phyloP scores from a whole-genome alignment of 495 filamentous ascomycete genomes.

The Neurospora sp. region DNA sequence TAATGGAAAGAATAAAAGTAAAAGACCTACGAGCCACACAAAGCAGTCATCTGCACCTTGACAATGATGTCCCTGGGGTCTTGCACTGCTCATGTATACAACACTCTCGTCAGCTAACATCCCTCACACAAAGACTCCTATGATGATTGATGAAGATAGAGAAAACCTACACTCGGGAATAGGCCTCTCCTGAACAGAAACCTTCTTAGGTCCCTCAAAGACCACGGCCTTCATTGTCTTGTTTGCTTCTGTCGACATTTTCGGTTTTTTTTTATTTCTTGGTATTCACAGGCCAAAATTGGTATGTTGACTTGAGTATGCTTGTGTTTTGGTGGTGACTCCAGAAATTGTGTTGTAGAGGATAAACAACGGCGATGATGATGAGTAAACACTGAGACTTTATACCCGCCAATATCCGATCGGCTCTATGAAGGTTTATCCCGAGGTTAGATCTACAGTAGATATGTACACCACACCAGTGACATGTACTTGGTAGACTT shows the following conservation, averaged over 20 bases:
- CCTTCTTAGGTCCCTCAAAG: conserved; percentile 54
- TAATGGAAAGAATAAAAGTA: not conserved
- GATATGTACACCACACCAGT: not conserved
- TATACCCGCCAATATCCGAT: not conserved
- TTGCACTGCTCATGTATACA: conserved; percentile 40
- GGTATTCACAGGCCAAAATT: not conserved
- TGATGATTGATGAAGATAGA: not conserved
- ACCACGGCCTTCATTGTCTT: conserved; percentile 58
- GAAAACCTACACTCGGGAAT: conserved; percentile 40
- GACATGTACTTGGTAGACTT: not conserved
- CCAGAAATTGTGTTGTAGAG: not conserved
- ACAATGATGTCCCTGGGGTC: conserved; percentile 71
- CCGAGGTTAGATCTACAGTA: not conserved
- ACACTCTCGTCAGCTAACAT: conserved; percentile 17
- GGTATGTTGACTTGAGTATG: not conserved
- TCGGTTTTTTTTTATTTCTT: not conserved
- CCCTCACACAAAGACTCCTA: not conserved
- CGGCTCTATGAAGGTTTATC: not conserved
- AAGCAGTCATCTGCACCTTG: conserved; percentile 73
- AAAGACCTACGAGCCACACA: conserved; percentile 76
- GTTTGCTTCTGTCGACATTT: not conserved
- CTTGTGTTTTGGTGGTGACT: not conserved
- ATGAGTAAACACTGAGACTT: not conserved
- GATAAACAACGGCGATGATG: not conserved
- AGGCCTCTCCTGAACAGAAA: conserved; percentile 54